Evolutionary conservation across 225 moss, liverwort and hornwort species (phyloP).

Genomic region (Climacium dendroides): DNA sequence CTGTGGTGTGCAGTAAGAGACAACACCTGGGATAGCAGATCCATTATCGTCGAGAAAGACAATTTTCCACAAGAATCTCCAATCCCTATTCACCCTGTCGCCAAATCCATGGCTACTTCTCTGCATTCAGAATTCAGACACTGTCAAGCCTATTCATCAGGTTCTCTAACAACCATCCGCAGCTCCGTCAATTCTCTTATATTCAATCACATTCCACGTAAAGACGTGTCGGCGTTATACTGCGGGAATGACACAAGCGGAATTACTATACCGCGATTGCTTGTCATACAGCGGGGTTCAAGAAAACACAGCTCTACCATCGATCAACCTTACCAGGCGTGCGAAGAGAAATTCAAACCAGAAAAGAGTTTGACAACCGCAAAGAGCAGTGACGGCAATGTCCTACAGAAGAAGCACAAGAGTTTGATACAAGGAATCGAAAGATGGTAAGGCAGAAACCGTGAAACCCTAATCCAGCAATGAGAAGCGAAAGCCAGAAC

Average conservation of each 20-base stretch:
- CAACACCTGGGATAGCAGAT: conserved; percentile 12
- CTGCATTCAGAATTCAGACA: background rate
- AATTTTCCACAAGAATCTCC: background rate
- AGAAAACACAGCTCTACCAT: background rate
- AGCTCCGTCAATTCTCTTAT: background rate
- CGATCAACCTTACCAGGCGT: background rate
- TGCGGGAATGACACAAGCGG: background rate
- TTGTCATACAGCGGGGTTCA: background rate
- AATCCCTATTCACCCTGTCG: background rate
- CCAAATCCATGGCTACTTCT: conserved; percentile 8
- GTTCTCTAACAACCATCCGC: background rate
- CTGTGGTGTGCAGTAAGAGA: background rate
- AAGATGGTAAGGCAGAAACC: background rate
- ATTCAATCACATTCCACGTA: background rate
- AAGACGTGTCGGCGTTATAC: background rate
- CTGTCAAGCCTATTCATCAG: background rate
- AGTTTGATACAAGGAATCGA: background rate
- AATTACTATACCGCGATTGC: background rate
- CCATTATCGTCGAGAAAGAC: background rate
- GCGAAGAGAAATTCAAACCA: background rate
- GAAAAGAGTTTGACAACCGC: background rate
- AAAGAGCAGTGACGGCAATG: background rate
- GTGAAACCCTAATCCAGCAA: background rate
- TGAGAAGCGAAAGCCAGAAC: background rate
- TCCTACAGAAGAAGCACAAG: background rate